Evolutionary conservation across 2,329 filamentous ascomycete species (phyloP), one percentile per base, ranked within the genome.

Genomic region (Zymoseptoria tritici): DNA sequence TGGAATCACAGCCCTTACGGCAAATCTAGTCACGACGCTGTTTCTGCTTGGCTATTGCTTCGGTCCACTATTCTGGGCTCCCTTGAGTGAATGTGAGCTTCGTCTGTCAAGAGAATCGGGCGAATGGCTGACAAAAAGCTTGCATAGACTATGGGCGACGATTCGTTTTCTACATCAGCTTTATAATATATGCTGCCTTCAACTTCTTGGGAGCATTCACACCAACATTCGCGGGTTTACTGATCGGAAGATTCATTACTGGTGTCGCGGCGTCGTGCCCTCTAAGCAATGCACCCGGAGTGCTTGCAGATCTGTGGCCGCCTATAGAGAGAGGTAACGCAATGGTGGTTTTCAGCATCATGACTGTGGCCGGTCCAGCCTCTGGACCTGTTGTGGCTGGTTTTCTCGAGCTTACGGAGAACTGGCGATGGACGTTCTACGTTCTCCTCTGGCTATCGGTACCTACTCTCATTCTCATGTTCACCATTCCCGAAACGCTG

Each of bases 41-140:
- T 72, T 70, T 52, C 52, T 72, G 8, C 63, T 71, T 1, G 69
- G 70, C 16, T 88, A 87, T 67, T 82, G 86, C 21, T 78, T 81
- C 2, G 84, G 84, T 0, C 83, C 84, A 0, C 72, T 87, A 4
- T 73, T 87, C 19, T 87, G 85, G 78, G 86, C 84, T 0, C 87
- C 87, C 0, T 70, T 89, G 1, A 86, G 83, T 50, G 86, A 89
- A 68, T 83, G 36, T 46, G 36, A 46, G 36, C 13, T 29, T 46
- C 13, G 36, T n/a, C 6, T 46, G 16, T 46, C 16, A 29, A 29
- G 13, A 46, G 16, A 7, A 46, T 46, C 13, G 36, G 4, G 36
- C 16, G 13, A 16, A 46, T 6, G 36, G 36, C 36, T 46, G 36
- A 46, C 36, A n/a, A 46, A 16, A n/a, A 11, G 16, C 4, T 16